Evolutionary conservation across 257 asterid species (phyloP).

Genomic region (Nicotiana obtusifolia): DNA sequence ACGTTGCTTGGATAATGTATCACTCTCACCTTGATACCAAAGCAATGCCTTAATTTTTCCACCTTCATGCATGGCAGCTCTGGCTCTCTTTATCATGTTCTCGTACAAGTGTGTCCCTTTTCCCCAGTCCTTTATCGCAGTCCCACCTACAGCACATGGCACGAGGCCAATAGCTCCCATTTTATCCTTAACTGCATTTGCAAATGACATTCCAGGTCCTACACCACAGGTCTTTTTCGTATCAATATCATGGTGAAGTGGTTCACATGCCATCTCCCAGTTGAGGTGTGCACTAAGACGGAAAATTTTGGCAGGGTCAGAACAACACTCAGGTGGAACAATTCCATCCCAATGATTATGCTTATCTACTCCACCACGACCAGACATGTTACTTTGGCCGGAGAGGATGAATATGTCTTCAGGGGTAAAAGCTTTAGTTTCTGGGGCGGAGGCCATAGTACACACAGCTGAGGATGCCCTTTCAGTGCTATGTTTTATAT

Average conservation of each 20-base stretch:
- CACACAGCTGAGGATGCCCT: not conserved
- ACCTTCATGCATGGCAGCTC: conserved; percentile 35
- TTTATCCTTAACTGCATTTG: conserved; percentile 56
- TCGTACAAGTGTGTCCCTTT: conserved; percentile 58
- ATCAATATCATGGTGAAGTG: conserved; percentile 87
- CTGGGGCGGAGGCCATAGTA: conserved; percentile 14
- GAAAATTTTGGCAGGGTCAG: conserved; percentile 46
- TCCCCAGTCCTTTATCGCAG: conserved; percentile 81
- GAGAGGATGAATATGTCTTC: conserved; percentile 72
- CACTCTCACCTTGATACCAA: conserved; percentile 98
- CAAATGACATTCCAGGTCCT: conserved; percentile 87
- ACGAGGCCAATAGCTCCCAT: conserved; percentile 56
- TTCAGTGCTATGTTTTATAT: not conserved
- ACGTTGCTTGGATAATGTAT: conserved; percentile 44
- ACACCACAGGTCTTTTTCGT: conserved; percentile 69
- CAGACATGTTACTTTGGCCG: conserved; percentile 98
- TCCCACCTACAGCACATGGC: conserved; percentile 96
- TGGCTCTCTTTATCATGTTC: conserved; percentile 62
- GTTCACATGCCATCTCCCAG: conserved; percentile 73
- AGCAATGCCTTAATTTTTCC: conserved; percentile 61
- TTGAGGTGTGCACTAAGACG: conserved; percentile 55
- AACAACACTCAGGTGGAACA: conserved; percentile 52
- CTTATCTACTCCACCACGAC: conserved; percentile 77
- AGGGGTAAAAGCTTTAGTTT: conserved; percentile 24
- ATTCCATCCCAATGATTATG: conserved; percentile 67